phyloP scores from a whole-genome alignment of 176 grass and related monocot species.

The Areca catechu region DNA sequence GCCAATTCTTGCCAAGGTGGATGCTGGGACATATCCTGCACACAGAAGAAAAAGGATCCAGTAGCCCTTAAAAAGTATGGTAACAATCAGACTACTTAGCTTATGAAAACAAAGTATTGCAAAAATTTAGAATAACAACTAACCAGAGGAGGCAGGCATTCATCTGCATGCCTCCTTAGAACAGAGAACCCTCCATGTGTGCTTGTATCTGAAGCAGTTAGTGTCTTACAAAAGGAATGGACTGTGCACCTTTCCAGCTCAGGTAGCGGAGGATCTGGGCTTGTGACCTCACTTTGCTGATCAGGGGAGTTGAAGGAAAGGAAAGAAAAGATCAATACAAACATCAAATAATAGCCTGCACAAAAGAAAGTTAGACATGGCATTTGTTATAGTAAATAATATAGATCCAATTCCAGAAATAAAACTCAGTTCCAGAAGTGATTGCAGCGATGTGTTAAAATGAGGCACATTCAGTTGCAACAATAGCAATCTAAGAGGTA shows the following conservation, averaged over 20 bases:
- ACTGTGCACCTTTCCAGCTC: conserved; percentile 39
- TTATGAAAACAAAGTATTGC: too few species aligned
- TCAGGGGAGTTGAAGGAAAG: conserved; percentile 8
- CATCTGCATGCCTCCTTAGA: conserved; percentile 92
- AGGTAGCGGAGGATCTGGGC: conserved; percentile 39
- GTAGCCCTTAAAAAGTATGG: conserved; percentile 1
- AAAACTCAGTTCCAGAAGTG: too few species aligned
- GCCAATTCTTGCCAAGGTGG: conserved; percentile 89
- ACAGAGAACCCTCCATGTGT: conserved; percentile 96
- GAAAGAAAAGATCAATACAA: conserved; percentile 19
- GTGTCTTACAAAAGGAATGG: conserved; percentile 93
- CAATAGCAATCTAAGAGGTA: too few species aligned
- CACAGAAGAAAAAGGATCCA: conserved; percentile 7
- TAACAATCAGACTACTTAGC: too few species aligned
- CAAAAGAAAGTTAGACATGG: not conserved
- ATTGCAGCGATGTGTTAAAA: too few species aligned
- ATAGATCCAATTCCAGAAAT: too few species aligned
- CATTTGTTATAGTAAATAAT: too few species aligned
- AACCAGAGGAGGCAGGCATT: conserved; percentile 90
- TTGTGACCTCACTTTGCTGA: conserved; percentile 61
- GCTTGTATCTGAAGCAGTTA: conserved; percentile 95
- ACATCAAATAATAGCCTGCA: not conserved
- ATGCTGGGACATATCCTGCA: conserved; percentile 90
- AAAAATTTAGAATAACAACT: conserved; percentile 22
- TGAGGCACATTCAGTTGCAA: too few species aligned